A percentile compares a stretch with the other conserved stretches of the same genome.
Conservation (phyloP, 371 early-diverging fungal species). For the Actinomucor elegans region DNA sequence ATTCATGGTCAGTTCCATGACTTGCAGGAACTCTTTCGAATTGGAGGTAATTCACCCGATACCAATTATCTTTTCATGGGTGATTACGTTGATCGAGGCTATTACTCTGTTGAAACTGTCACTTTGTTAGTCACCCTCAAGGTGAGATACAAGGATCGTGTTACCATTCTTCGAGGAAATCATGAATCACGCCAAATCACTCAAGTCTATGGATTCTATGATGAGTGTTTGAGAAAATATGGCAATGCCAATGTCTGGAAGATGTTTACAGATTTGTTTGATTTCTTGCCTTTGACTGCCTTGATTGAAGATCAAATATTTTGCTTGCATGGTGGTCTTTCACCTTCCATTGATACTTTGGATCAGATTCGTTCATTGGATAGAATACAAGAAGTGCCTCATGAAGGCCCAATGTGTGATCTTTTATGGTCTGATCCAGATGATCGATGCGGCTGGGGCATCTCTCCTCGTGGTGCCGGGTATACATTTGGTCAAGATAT, state of each 20-base stretch:
- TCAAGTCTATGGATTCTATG: conserved; percentile 99
- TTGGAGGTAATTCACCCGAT: conserved; percentile 96
- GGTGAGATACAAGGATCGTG: conserved; percentile 95
- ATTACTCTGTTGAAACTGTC: conserved; percentile 97
- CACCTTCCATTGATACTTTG: conserved; percentile 94
- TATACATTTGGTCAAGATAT: conserved; percentile 99
- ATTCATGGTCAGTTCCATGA: conserved; percentile 99
- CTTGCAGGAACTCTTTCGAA: conserved; percentile 95
- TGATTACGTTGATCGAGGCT: conserved; percentile 99
- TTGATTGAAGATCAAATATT: conserved; percentile 78
- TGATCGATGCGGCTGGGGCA: conserved; percentile 96
- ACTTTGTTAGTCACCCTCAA: conserved; percentile 93
- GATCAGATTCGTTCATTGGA: conserved; percentile 98
- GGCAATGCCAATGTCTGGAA: conserved; percentile 99
- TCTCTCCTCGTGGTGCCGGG: conserved; percentile 97
- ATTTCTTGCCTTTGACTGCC: conserved; percentile 96
- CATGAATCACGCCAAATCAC: conserved; percentile 99
- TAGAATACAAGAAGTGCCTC: conserved; percentile 98
- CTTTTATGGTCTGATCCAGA: conserved; percentile 99
- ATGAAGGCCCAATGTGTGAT: conserved; percentile 98
- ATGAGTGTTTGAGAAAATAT: conserved; percentile 90
- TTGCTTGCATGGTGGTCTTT: conserved; percentile 99
- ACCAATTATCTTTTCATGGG: conserved; percentile 99
- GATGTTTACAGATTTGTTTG: conserved; percentile 98
- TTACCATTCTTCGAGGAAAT: conserved; percentile 97